These are phyloP conservation scores for Angophora floribunda DNA, from an alignment of 345 rosid genomes.

Conservation along the genomic window DNA sequence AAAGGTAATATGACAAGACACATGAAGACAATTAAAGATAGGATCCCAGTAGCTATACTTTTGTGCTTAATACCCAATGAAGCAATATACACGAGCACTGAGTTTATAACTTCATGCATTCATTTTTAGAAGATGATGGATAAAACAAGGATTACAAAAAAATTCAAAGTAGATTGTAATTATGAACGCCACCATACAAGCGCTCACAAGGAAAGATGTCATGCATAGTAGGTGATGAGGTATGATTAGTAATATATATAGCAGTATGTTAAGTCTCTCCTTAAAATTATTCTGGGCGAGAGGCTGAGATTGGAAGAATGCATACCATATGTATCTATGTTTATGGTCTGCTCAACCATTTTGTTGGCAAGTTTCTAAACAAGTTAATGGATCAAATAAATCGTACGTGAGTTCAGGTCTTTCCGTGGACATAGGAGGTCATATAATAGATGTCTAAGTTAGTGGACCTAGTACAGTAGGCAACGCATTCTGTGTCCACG, in stretches of 20 bases:
- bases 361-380: background rate
- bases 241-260: accelerated
- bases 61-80: background rate
- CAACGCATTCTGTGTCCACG: too few relatives aligned
- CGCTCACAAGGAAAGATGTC: background rate
- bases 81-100: background rate
- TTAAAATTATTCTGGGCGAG: background rate
- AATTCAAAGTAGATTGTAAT: background rate
- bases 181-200: background rate
- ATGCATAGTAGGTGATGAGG: background rate
- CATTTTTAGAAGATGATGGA: background rate
- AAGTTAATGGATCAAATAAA: background rate
- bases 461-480: too few relatives aligned
- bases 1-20: background rate
- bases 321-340: background rate
- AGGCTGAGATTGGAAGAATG: background rate
- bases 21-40: background rate
- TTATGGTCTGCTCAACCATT: background rate
- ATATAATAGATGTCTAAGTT: too few relatives aligned
- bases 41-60: background rate
- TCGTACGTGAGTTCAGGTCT: too few relatives aligned
- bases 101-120: background rate
- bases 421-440: too few relatives aligned
- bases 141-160: background rate
- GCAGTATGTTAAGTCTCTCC: background rate